Base-by-base conservation (phyloP, 768 basidiomycete species). In the Rhodosporidiobolus odoratus region DNA sequence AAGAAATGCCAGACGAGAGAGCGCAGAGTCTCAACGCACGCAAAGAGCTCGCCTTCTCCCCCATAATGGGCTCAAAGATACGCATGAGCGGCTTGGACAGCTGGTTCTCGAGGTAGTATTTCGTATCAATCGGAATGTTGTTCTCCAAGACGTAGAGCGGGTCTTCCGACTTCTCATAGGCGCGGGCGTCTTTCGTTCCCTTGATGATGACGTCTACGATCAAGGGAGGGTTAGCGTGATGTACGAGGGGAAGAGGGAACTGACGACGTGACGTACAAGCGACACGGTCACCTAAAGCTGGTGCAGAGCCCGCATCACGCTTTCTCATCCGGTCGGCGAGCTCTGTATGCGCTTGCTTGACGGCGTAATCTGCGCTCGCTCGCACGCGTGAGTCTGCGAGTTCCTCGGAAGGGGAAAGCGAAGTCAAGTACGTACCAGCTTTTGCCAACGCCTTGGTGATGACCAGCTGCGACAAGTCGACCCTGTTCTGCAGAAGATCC, bases 381-480 rank as follows among this genome's bases (percentile, higher is more conserved):
- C 7, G 32, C 10, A 13, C 34, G n/a, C 6, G 59, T 50, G 16
- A 62, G 34, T 37, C 63, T n/a, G n/a, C n/a, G n/a, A 16, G 30
- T 27, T 19, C 30, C 25, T n/a, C 12, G 13, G 16, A 17, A 27
- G 25, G 12, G 19, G 40, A 3, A 48, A 21, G 21, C 23, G 27
- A 37, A 66, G 10, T 30, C 58, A 43, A 38, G 52, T 32, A 57
- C 84, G 66, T 73, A 89, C 90, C 88, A 45, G 86, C 83, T 81
- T 98, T 99, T 1, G 95, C 83, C 25, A 98, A 84, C 0, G 95
- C 96, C 78, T 99, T 99, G 21, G 96, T 98, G 76, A 99, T 99
- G 78, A 99, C 96, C 30, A 99, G 84, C 78, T 98, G 96, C 13
- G 95, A 98, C 91, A 99, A 95, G 79, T 99, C 96, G 58, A 99